Evolutionary conservation across 2,329 filamentous ascomycete species (phyloP).

Genomic region (Paecilomyces sp.): DNA sequence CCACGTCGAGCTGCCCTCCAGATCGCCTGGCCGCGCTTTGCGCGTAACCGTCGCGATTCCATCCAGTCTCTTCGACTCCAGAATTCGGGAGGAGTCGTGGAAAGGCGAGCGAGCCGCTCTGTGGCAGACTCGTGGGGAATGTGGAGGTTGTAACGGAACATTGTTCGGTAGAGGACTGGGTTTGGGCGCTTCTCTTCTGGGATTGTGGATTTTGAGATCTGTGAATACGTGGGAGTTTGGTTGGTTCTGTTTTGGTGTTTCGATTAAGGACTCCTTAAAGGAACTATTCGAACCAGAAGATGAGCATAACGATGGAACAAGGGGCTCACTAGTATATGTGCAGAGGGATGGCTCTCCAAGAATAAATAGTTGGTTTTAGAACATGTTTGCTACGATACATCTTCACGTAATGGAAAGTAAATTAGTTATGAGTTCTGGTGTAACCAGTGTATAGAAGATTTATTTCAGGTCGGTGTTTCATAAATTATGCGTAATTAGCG

Average conservation of each 20-base stretch:
- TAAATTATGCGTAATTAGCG: not conserved
- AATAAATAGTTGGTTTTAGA: not conserved
- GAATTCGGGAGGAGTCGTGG: slow-evolving; percentile 7
- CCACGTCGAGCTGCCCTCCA: not conserved
- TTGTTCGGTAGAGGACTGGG: not conserved
- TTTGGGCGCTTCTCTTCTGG: not conserved
- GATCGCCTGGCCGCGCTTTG: not conserved
- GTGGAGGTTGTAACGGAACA: not conserved
- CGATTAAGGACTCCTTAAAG: not conserved
- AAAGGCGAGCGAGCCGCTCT: slow-evolving; percentile 1
- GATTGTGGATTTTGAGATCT: not conserved
- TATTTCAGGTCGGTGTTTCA: not conserved
- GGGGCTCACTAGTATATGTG: too few species aligned
- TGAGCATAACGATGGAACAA: not conserved
- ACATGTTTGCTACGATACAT: not conserved
- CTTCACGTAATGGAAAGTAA: not conserved
- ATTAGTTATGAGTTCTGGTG: not conserved
- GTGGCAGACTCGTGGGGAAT: not conserved
- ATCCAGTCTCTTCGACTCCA: slow-evolving; percentile 9
- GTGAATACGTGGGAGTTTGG: not conserved
- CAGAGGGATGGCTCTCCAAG: too few species aligned
- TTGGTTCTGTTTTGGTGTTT: not conserved
- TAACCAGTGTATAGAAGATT: not conserved
- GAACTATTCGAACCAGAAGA: not conserved
- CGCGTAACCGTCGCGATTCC: slow-evolving; percentile 8